Evolutionary conservation across 2,329 filamentous ascomycete species (phyloP), one percentile per base, ranked within the genome.

Genomic region (Diplodia sapinea): DNA sequence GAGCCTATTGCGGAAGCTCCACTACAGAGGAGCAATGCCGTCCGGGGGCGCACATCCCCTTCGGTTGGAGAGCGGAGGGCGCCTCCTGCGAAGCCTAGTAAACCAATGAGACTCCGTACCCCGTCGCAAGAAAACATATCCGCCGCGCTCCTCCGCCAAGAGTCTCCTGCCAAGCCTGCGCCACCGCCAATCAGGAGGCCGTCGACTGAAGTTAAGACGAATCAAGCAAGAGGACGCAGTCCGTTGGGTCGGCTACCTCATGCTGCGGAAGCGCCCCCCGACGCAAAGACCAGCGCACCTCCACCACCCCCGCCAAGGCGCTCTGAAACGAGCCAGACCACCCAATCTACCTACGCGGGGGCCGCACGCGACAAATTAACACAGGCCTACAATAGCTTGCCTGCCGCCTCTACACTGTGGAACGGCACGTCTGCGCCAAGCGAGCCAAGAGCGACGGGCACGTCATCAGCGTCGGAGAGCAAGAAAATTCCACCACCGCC

Each of bases 341-440:
- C 13, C 71, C 76, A 71, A 69, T 77, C 70, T 75, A 72, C 31
- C 36, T 81, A 79, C 70, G 74, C 74, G 38, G 74, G 74, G 23
- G 75, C 75, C 69, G 80, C 78, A 29, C 75, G 77, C 49, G 74
- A 79, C 26, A 81, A 79, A 56, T 71, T 81, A 7, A 72, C 72
- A 54, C 78, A 78, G 4, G 79, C 76, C 6, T 81, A 81, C 74
- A 80, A 78, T 65, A 72, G 73, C 59, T 72, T 81, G 5, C 79
- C 80, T 9, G 74, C 78, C 4, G 70, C 76, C 38, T 74, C 73
- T 17, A 72, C 70, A 69, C 49, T 71, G 72, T 59, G 68, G 69
- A 68, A 69, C 68, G 57, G 59, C 29, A 31, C 55, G 43, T 70
- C 29, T 20, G 51, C 56, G 33, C 51, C 52, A 56, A 57, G 49